A percentile compares a stretch with the other conserved stretches of the same genome.
Evolutionary conservation across 192 early-diverging fungal species (phyloP).

Genomic region (Umbelopsis sp.): DNA sequence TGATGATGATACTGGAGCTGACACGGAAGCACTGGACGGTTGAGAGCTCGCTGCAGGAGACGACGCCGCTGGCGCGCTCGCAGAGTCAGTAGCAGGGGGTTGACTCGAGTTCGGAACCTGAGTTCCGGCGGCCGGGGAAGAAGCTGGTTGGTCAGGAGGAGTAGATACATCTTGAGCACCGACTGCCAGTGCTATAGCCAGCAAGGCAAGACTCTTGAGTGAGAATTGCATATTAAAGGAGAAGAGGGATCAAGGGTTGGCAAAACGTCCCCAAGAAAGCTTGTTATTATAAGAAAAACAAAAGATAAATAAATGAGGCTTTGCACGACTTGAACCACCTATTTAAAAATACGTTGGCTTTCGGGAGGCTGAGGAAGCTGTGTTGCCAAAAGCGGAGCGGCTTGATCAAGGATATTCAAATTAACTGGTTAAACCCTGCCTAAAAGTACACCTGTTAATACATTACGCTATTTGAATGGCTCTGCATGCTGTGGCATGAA

Average conservation of each 20-base stretch:
- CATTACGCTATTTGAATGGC: too few relatives aligned
- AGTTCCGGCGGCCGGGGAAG: neutral
- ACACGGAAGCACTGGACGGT: neutral
- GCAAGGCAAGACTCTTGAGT: slow-evolving; percentile 1
- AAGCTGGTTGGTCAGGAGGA: neutral
- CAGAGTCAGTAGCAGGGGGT: neutral
- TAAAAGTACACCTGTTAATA: too few relatives aligned
- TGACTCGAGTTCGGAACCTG: neutral
- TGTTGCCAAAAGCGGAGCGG: slow-evolving; percentile 19
- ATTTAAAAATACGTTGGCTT: neutral
- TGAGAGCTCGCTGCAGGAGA: too few relatives aligned
- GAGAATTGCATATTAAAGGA: neutral
- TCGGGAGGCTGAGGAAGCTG: slow-evolving; percentile 19
- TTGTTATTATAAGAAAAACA: slow-evolving; percentile 5
- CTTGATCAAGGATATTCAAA: neutral
- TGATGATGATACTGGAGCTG: slow-evolving; percentile 12
- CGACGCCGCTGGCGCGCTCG: neutral
- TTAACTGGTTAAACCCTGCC: too few relatives aligned
- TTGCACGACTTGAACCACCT: neutral
- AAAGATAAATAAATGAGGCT: slow-evolving; percentile 3
- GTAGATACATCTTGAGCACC: slow-evolving; percentile 14
- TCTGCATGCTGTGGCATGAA: too few relatives aligned
- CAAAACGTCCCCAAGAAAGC: neutral
- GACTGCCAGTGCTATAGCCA: neutral
- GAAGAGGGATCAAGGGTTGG: neutral